These are phyloP conservation scores for Tulasnella sp. DNA, from an alignment of 768 basidiomycete species.

Conservation along the genomic window DNA sequence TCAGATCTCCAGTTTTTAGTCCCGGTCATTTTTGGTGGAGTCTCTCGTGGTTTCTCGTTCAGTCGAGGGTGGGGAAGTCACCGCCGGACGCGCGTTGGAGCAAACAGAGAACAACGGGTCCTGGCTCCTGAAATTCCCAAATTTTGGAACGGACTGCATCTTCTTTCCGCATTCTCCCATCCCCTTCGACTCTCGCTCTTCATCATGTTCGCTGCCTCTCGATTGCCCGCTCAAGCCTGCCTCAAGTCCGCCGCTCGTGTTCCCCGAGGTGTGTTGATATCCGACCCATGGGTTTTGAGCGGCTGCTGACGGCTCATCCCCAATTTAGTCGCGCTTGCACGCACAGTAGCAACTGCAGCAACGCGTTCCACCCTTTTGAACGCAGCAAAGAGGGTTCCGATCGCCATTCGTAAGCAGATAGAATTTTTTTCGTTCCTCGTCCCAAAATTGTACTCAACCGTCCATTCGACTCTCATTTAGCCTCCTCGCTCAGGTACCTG, in stretches of 20 bases:
- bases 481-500: slow-evolving; percentile 7
- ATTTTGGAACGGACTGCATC: slow-evolving; percentile 13
- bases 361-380: slow-evolving; percentile 2
- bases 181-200: neutral
- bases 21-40: neutral
- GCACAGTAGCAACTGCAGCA: slow-evolving; percentile 7
- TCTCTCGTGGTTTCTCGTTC: neutral
- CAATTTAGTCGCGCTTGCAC: slow-evolving; percentile 4
- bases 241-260: neutral
- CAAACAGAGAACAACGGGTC: slow-evolving; percentile 10
- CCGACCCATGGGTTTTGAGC: too few relatives aligned
- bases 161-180: slow-evolving; percentile 1
- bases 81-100: neutral
- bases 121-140: slow-evolving; percentile 14
- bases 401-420: neutral
- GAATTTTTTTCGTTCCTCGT: neutral
- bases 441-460: neutral
- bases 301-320: neutral
- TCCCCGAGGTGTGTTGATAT: neutral
- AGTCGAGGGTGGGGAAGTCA: neutral
- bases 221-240: slow-evolving; percentile 11
- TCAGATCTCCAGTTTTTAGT: neutral
- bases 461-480: neutral
- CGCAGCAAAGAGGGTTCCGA: neutral
- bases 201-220: slow-evolving; percentile 5